These are phyloP conservation scores for Lentinula lateritia DNA, from an alignment of 768 basidiomycete genomes.

Conservation along the genomic window DNA sequence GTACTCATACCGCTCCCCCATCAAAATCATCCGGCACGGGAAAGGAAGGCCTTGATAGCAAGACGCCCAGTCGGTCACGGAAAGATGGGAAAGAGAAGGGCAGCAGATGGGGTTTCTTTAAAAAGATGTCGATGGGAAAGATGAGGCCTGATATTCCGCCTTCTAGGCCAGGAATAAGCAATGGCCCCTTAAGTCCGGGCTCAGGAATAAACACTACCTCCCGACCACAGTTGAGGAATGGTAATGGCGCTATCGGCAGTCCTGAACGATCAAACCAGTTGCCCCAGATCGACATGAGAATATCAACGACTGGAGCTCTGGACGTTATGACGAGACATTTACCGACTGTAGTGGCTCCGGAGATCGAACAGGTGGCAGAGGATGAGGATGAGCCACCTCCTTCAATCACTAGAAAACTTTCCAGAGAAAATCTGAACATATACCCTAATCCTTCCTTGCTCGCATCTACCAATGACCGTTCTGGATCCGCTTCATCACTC, in stretches of 20 bases:
- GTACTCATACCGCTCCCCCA: not conserved
- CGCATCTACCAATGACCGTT: not conserved
- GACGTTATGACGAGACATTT: slow-evolving; percentile 38
- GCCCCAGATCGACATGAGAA: slow-evolving; percentile 65
- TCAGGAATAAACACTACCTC: not conserved
- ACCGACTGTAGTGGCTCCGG: slow-evolving; percentile 11
- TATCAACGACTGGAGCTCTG: slow-evolving; percentile 65
- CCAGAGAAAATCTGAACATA: slow-evolving; percentile 21
- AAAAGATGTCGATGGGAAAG: slow-evolving; percentile 98
- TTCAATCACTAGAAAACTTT: slow-evolving; percentile 11
- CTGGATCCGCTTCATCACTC: slow-evolving; percentile 24
- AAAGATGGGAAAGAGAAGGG: slow-evolving; percentile 53
- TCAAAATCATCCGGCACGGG: slow-evolving; percentile 5
- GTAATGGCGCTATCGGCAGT: slow-evolving; percentile 6
- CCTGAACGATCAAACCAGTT: slow-evolving; percentile 33
- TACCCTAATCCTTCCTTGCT: not conserved
- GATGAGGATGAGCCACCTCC: not conserved
- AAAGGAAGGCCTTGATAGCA: slow-evolving; percentile 16
- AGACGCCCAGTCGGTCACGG: slow-evolving; percentile 16
- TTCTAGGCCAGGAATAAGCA: slow-evolving; percentile 22
- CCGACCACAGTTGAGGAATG: slow-evolving; percentile 11
- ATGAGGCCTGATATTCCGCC: slow-evolving; percentile 64
- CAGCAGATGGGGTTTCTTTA: slow-evolving; percentile 90
- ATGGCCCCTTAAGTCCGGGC: not conserved
- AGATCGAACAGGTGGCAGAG: not conserved